phyloP scores from a whole-genome alignment of 805 yeast species.

The Alloascoidea africana region DNA sequence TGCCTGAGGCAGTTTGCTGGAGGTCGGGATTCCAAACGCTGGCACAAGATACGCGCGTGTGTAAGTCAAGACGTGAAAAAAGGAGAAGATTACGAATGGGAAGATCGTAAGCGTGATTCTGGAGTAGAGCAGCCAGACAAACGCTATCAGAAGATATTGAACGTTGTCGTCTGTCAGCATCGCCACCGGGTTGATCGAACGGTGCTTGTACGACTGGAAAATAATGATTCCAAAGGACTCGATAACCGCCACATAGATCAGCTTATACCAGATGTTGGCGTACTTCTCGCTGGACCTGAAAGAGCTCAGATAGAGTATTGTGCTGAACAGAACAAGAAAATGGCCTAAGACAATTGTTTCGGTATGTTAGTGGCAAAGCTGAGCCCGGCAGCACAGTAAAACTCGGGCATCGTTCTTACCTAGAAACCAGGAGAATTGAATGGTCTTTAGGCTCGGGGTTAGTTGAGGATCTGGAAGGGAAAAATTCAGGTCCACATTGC shows the following conservation, averaged over 20 bases:
- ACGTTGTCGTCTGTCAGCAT: conserved; percentile 48
- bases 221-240: conserved; percentile 66
- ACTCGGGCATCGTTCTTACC: conserved; percentile 13
- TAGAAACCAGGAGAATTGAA: conserved; percentile 67
- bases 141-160: conserved; percentile 50
- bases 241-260: conserved; percentile 47
- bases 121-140: conserved; percentile 43
- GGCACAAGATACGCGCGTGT: conserved; percentile 54
- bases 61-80: conserved; percentile 73
- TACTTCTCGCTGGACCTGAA: conserved; percentile 14
- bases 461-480: too few species aligned
- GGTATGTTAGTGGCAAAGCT: not conserved
- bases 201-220: conserved; percentile 33
- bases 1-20: conserved; percentile 12
- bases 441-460: too few species aligned
- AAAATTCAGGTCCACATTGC: too few species aligned
- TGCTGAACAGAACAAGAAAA: conserved; percentile 24
- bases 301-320: conserved; percentile 7
- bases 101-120: conserved; percentile 44
- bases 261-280: conserved; percentile 35
- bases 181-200: conserved; percentile 13
- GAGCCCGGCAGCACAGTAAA: too few species aligned
- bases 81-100: conserved; percentile 66
- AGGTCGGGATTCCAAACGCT: conserved; percentile 24
- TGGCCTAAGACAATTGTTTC: conserved; percentile 26